Evolutionary conservation across 78 protist species (phyloP).

Genomic region (Planoprotostelium fungivorum): DNA sequence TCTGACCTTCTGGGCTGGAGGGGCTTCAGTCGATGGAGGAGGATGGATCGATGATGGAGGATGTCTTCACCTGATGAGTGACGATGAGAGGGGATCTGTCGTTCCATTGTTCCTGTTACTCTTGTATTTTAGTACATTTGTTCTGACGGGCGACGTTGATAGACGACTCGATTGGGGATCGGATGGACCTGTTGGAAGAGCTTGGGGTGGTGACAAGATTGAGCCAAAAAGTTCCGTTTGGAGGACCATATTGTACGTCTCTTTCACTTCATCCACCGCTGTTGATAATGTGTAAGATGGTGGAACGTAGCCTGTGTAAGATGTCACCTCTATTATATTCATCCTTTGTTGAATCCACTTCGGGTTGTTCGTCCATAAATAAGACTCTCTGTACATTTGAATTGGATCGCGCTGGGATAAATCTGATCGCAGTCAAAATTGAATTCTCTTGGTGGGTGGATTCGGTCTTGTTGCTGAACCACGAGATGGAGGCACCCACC

Average conservation of each 20-base stretch:
- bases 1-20: constrained; percentile 7
- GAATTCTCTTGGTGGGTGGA: neutral
- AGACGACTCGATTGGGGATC: neutral
- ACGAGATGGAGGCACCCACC: too few relatives aligned
- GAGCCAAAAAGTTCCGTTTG: neutral
- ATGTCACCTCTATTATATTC: too few relatives aligned
- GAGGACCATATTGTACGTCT: neutral
- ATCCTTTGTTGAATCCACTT: too few relatives aligned
- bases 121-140: neutral
- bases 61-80: neutral
- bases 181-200: neutral
- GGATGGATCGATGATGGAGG: neutral
- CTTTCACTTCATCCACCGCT: neutral
- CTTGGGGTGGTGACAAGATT: neutral
- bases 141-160: neutral
- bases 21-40: neutral
- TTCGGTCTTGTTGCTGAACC: neutral
- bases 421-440: neutral
- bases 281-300: neutral
- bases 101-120: neutral
- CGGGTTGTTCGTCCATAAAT: too few relatives aligned
- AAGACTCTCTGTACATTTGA: neutral
- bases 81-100: neutral
- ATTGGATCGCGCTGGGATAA: neutral
- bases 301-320: too few relatives aligned